A percentile compares a stretch with the other conserved stretches of the same genome.
Evolutionary conservation across 495 filamentous ascomycete species (phyloP).

Genomic region (Margaritispora aquatica): DNA sequence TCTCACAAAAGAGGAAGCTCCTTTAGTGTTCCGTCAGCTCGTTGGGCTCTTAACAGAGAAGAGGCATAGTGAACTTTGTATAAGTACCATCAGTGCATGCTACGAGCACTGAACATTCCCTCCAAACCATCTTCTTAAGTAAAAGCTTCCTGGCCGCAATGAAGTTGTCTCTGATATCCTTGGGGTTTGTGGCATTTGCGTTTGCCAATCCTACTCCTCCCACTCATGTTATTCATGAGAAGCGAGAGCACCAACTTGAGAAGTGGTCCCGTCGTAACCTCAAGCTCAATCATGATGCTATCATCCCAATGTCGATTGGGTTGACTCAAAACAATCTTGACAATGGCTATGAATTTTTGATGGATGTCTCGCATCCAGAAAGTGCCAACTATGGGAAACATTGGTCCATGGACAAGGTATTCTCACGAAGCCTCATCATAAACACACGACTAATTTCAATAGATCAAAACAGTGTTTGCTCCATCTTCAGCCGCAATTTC

Average conservation of each 20-base stretch:
- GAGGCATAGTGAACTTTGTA: no score
- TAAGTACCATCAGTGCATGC: no score
- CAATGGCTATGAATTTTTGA: conserved; percentile 11
- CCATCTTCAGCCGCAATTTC: conserved; percentile 1
- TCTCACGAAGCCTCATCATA: neutral
- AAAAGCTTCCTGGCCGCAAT: neutral
- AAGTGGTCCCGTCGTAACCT: conserved; percentile 16
- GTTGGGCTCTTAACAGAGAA: no score
- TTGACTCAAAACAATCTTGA: conserved; percentile 17
- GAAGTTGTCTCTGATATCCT: conserved; percentile 18
- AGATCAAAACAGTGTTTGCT: conserved; percentile 6
- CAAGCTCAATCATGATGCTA: conserved; percentile 12
- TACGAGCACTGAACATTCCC: no score
- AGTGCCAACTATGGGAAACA: conserved; percentile 16
- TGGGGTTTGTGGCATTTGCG: conserved; percentile 6
- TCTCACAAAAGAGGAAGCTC: neutral
- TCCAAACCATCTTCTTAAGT: neutral
- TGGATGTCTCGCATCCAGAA: conserved; percentile 18
- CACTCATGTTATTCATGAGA: conserved; percentile 22
- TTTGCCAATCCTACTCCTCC: conserved; percentile 15
- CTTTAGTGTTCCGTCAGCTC: neutral
- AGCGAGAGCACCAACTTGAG: conserved; percentile 8
- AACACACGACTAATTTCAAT: neutral
- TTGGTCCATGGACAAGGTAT: conserved; percentile 11
- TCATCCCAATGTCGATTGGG: conserved; percentile 15